These are phyloP conservation scores for Lodderomyces orthopsilosis DNA, from an alignment of 1,139 yeast genomes.

Conservation along the genomic window DNA sequence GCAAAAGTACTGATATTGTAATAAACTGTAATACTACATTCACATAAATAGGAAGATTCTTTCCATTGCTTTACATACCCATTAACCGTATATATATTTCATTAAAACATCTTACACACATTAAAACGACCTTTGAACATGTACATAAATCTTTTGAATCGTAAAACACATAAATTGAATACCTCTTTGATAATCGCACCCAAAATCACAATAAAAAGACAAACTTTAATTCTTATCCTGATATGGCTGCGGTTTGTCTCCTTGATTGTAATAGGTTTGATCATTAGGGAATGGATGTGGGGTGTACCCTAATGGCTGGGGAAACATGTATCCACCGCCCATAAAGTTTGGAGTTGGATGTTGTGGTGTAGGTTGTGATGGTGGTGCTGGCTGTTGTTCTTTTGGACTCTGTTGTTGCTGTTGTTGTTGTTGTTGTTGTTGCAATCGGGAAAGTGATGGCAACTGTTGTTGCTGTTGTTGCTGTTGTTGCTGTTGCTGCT, in stretches of 20 bases:
- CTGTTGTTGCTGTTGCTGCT: slow-evolving; percentile 7
- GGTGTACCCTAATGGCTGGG: slow-evolving; percentile 7
- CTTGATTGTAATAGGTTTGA: slow-evolving; percentile 3
- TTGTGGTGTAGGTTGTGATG: slow-evolving; percentile 10
- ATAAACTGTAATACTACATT: too few relatives aligned
- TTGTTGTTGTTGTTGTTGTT: slow-evolving; percentile 6
- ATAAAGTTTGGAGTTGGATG: slow-evolving; percentile 5
- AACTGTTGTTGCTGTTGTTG: slow-evolving; percentile 7
- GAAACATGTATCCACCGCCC: slow-evolving; percentile 10
- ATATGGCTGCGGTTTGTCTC: neutral
- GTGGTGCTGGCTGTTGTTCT: slow-evolving; percentile 8
- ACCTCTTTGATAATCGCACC: too few relatives aligned
- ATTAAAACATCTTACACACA: neutral
- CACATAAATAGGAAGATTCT: too few relatives aligned
- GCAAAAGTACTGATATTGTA: too few relatives aligned
- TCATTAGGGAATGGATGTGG: slow-evolving; percentile 2
- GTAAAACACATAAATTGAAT: too few relatives aligned
- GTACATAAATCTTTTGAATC: too few relatives aligned
- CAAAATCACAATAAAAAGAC: neutral
- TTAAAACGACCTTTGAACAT: too few relatives aligned
- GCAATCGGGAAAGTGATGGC: slow-evolving; percentile 1
- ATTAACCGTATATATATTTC: neutral
- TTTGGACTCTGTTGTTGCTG: neutral
- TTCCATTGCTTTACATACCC: too few relatives aligned
- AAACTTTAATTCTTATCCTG: neutral